These are phyloP conservation scores for Arabidopsis arenosa DNA, from an alignment of 345 rosid species.

Conservation along the genomic window DNA sequence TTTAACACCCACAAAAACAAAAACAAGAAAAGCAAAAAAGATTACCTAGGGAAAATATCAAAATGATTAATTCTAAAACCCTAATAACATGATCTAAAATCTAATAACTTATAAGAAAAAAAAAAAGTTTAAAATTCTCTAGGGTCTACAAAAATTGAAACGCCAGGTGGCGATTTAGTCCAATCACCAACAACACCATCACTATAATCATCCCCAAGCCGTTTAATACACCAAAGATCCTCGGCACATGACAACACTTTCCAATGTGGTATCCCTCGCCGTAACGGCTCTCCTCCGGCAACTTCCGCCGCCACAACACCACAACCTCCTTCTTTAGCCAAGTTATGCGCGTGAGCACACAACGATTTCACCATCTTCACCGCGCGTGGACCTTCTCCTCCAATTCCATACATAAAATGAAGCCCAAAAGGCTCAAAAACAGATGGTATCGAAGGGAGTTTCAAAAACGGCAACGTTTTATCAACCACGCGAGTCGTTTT, in stretches of 20 bases:
- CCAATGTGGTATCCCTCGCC: slow-evolving; percentile 84
- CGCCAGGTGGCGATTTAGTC: slow-evolving; percentile 82
- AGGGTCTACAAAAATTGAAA: slow-evolving; percentile 96
- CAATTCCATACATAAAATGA: slow-evolving; percentile 79
- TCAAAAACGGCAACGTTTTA: slow-evolving; percentile 74
- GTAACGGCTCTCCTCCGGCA: slow-evolving; percentile 70
- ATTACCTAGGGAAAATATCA: background rate
- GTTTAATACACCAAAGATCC: slow-evolving; percentile 92
- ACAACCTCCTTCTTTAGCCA: slow-evolving; percentile 73
- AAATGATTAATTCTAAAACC: background rate
- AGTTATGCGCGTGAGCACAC: slow-evolving; percentile 82
- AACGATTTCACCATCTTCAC: slow-evolving; percentile 61
- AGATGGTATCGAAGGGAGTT: slow-evolving; percentile 82
- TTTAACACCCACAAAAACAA: slow-evolving; percentile 30
- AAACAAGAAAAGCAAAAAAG: background rate
- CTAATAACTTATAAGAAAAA: background rate
- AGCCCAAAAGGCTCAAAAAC: slow-evolving; percentile 85
- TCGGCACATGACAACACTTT: slow-evolving; percentile 70
- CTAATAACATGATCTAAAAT: background rate
- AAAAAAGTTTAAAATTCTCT: slow-evolving; percentile 61
- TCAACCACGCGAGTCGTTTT: slow-evolving; percentile 75
- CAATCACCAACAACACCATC: slow-evolving; percentile 91
- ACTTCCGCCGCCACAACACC: slow-evolving; percentile 85
- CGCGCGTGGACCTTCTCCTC: slow-evolving; percentile 87
- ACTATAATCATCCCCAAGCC: slow-evolving; percentile 75